Evolutionary conservation across 148 eudicot species (phyloP), one percentile per base, ranked within the genome.

Genomic region (Diospyros lotus): DNA sequence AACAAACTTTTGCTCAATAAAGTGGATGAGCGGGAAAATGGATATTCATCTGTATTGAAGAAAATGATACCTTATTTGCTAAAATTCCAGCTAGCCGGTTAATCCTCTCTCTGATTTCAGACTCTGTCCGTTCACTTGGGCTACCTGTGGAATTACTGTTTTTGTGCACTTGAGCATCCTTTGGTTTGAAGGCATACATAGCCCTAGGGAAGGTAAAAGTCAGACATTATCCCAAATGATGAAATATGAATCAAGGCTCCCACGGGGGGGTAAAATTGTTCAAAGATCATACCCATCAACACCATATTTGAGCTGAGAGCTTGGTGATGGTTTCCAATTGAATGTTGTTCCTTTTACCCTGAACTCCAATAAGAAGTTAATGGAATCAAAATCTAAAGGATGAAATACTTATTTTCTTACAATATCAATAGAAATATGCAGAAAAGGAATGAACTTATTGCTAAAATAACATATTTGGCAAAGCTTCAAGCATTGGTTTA

Each of bases 151-250:
- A 76, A 70, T 83, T 64, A 68, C 69, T 86, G 50, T 72, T 84
- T 44, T 69, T 85, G 12, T 74, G 72, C 68, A 73, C 54, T 42
- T 80, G 80, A 61, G 87, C 86, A 66, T 96, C 97, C 75, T 89
- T 96, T 1, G 99, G 99, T 2, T 91, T 96, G 81, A 93, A 90
- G 45, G 98, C 98, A 76, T 74, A 86, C 42, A 86, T 81, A n/a
- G 88, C 87, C 71, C 99, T 96, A 82, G 39, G 74, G 56, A 41
- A 15, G 55, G 53, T 40, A 48, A 68, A 48, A 15, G 2, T 18
- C 39, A 12, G 45, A 28, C 28, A 28, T 28, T 28, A 28, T 28
- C 28, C 28, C 28, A 28, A 28, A 28, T 28, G 28, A 28, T 28
- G 28, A 28, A 28, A 28, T 28, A 28, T 28, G 28, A 28, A 28